Evolutionary conservation across 1,139 yeast species (phyloP).

Genomic region (Debaryomyces singareniensis): DNA sequence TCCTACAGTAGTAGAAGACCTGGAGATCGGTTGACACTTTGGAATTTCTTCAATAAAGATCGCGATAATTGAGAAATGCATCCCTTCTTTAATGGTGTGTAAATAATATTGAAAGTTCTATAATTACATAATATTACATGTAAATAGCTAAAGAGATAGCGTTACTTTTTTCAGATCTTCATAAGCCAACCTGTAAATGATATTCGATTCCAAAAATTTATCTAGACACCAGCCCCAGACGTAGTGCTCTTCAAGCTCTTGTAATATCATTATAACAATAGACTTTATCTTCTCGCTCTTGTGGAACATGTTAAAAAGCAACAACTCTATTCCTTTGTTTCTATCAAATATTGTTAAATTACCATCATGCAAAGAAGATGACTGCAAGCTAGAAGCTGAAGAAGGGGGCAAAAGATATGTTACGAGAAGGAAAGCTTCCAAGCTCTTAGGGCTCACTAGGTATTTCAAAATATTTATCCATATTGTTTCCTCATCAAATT

Average conservation of each 20-base stretch:
- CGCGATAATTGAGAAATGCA: conserved; percentile 6
- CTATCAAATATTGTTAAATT: conserved; percentile 40
- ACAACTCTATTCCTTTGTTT: conserved; percentile 40
- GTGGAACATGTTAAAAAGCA: conserved; percentile 30
- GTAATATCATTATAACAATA: conserved; percentile 38
- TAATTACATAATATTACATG: conserved; percentile 1
- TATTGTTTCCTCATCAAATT: conserved; percentile 30
- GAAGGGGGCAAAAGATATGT: conserved; percentile 42
- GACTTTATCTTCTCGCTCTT: conserved; percentile 34
- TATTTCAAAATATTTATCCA: conserved; percentile 42
- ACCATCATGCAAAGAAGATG: conserved; percentile 36
- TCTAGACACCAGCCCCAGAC: conserved; percentile 44
- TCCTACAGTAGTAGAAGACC: conserved; percentile 49
- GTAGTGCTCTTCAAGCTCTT: conserved; percentile 40
- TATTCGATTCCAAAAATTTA: conserved; percentile 30
- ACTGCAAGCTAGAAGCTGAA: conserved; percentile 35
- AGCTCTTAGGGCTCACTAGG: conserved; percentile 37
- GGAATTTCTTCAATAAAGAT: conserved; percentile 21
- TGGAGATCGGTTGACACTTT: conserved; percentile 39
- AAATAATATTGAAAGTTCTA: not conserved
- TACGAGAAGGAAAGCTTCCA: conserved; percentile 34
- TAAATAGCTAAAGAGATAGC: conserved; percentile 3
- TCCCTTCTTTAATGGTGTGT: too few species aligned
- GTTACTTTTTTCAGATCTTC: conserved; percentile 19
- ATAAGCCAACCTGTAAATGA: conserved; percentile 38